Evolutionary conservation across 2,329 filamentous ascomycete species (phyloP).

Genomic region (Tetracladium maxilliforme): DNA sequence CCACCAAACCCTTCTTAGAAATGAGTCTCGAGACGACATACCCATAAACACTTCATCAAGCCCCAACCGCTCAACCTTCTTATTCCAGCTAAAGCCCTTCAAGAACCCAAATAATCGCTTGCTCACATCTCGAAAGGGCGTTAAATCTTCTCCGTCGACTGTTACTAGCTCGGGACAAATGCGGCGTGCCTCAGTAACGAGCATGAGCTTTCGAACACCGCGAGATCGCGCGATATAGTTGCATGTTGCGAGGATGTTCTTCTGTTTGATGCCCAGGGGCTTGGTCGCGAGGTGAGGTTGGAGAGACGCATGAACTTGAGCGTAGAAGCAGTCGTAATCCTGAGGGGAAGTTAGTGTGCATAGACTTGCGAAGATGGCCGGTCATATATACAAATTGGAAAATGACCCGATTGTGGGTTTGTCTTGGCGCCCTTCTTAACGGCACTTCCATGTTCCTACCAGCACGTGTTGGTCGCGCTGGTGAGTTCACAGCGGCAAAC

Average conservation of each 20-base stretch:
- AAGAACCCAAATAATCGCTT: slow-evolving; percentile 68
- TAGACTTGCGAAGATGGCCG: slow-evolving; percentile 3
- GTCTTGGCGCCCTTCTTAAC: too few species aligned
- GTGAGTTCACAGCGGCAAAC: too few species aligned
- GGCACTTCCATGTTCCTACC: too few species aligned
- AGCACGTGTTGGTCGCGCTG: too few species aligned
- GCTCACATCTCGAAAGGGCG: slow-evolving; percentile 72
- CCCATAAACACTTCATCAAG: slow-evolving; percentile 68
- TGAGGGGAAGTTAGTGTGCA: slow-evolving; percentile 17
- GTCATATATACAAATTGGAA: slow-evolving; percentile 4
- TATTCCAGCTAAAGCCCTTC: slow-evolving; percentile 61
- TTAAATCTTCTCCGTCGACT: slow-evolving; percentile 74
- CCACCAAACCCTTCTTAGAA: slow-evolving; percentile 4
- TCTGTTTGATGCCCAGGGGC: slow-evolving; percentile 73
- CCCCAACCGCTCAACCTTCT: slow-evolving; percentile 65
- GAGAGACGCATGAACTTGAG: slow-evolving; percentile 40
- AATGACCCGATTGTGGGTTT: too few species aligned
- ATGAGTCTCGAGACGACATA: too few species aligned
- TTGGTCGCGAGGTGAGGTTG: not conserved
- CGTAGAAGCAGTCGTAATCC: slow-evolving; percentile 91
- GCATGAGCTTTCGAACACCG: slow-evolving; percentile 71
- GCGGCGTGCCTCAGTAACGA: slow-evolving; percentile 66
- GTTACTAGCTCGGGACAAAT: slow-evolving; percentile 75
- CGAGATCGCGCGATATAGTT: slow-evolving; percentile 77
- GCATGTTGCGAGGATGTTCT: slow-evolving; percentile 83